phyloP scores from a whole-genome alignment of 176 grass and related monocot genomes.

The Hordeum marinum region DNA sequence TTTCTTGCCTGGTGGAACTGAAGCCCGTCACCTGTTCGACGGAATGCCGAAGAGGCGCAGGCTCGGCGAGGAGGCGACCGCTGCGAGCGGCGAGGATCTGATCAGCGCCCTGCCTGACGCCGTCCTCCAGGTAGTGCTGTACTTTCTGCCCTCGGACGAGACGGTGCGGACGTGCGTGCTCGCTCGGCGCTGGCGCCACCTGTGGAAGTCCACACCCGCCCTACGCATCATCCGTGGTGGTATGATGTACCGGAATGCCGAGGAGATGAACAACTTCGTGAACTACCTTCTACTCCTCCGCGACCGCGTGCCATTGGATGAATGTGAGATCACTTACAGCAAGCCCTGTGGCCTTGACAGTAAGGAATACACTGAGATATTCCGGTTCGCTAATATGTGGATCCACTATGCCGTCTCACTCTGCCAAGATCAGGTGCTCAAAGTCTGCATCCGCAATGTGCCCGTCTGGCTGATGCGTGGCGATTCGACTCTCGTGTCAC shows the following conservation, averaged over 20 bases:
- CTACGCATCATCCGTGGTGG: neutral
- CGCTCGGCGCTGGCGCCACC: neutral
- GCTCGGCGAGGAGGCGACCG: neutral
- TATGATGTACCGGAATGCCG: neutral
- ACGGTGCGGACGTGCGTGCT: neutral
- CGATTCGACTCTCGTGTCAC: neutral
- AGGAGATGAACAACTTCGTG: neutral
- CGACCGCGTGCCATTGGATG: neutral
- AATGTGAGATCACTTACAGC: neutral
- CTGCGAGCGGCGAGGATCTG: neutral
- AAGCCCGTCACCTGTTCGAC: neutral
- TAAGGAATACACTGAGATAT: neutral
- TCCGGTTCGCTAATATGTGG: neutral
- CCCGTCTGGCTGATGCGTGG: neutral
- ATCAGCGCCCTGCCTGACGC: slow-evolving; percentile 9
- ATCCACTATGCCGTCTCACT: neutral
- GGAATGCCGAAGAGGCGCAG: neutral
- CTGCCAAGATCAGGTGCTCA: neutral
- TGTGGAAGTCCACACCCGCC: neutral
- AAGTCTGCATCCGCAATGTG: neutral
- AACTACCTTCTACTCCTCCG: slow-evolving; percentile 9
- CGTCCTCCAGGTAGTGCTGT: neutral
- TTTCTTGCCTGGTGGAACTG: neutral
- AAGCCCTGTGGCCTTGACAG: neutral
- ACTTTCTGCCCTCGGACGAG: neutral